A percentile compares a stretch with the other conserved stretches of the same genome.
Evolutionary conservation across 257 asterid genomes (phyloP).

Genomic region (Buddleja alternifolia): DNA sequence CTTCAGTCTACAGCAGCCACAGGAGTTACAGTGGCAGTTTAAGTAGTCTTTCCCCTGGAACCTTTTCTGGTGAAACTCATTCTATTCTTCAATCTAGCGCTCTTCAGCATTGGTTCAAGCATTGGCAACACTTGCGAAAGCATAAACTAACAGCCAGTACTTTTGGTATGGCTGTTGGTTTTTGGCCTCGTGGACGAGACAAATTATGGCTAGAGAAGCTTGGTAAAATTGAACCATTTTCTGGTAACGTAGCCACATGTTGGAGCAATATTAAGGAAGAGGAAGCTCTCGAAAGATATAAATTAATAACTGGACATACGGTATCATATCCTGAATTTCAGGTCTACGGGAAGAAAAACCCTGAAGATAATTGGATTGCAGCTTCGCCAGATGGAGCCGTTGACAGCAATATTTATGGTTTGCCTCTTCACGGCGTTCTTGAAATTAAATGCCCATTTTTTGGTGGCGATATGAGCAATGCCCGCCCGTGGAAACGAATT

Average conservation of each 20-base stretch:
- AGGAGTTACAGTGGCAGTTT: slow-evolving; percentile 36
- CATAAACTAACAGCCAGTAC: slow-evolving; percentile 87
- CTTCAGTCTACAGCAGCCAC: slow-evolving; percentile 25
- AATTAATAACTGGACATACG: slow-evolving; percentile 57
- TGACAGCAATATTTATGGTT: slow-evolving; percentile 44
- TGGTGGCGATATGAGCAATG: slow-evolving; percentile 51
- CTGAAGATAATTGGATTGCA: slow-evolving; percentile 66
- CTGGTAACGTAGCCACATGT: slow-evolving; percentile 71
- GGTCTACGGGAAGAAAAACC: slow-evolving; percentile 45
- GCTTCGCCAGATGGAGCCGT: slow-evolving; percentile 87
- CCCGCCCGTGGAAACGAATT: slow-evolving; percentile 68
- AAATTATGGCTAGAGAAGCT: slow-evolving; percentile 88
- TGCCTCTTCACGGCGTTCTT: slow-evolving; percentile 67
- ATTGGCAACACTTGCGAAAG: slow-evolving; percentile 82
- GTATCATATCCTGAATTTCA: slow-evolving; percentile 58
- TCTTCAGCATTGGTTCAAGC: slow-evolving; percentile 80
- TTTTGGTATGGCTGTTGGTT: slow-evolving; percentile 73
- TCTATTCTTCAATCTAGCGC: slow-evolving; percentile 42
- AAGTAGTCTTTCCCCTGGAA: slow-evolving; percentile 23
- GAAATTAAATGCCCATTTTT: slow-evolving; percentile 85
- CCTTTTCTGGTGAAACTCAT: slow-evolving; percentile 28
- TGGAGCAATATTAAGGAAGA: slow-evolving; percentile 82
- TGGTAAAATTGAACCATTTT: slow-evolving; percentile 68
- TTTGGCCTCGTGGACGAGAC: slow-evolving; percentile 74
- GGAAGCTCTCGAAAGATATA: slow-evolving; percentile 76